phyloP scores from a whole-genome alignment of 2,329 filamentous ascomycete genomes.

The Trichophyton mentagrophytes region DNA sequence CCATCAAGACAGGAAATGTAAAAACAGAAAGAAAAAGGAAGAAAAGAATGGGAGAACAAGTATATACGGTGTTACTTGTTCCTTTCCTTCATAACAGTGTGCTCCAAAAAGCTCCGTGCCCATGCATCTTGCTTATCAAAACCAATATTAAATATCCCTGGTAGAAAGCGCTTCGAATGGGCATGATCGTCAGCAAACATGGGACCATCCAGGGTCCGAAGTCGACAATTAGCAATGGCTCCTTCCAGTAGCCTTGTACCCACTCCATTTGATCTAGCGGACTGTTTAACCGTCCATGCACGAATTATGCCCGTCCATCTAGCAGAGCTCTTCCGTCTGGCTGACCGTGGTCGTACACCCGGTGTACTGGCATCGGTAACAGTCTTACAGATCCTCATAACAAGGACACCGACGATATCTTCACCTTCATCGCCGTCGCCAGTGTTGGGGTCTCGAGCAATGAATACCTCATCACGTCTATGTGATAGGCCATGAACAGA shows the following conservation, averaged over 20 bases:
- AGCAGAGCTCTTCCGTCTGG: constrained; percentile 12
- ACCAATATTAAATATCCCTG: constrained; percentile 47
- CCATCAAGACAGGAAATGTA: too few species aligned
- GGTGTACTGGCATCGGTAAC: constrained; percentile 10
- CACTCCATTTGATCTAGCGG: constrained; percentile 58
- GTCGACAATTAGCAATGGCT: constrained; percentile 54
- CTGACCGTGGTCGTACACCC: constrained; percentile 8
- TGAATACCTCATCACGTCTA: constrained; percentile 48
- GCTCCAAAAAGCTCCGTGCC: constrained; percentile 34
- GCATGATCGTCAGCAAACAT: constrained; percentile 67
- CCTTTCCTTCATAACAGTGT: constrained; percentile 17
- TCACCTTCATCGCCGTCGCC: constrained; percentile 42
- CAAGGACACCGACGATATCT: constrained; percentile 56
- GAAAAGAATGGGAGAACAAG: too few species aligned
- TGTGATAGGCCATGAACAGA: constrained; percentile 18
- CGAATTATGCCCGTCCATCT: constrained; percentile 46
- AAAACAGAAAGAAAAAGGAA: neutral
- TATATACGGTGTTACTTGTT: neutral
- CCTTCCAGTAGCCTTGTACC: constrained; percentile 61
- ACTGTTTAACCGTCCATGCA: constrained; percentile 65
- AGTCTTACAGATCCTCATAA: constrained; percentile 35
- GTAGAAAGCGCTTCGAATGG: constrained; percentile 54
- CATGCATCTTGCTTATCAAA: constrained; percentile 49
- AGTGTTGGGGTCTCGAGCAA: constrained; percentile 33
- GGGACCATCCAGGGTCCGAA: constrained; percentile 54